Base-by-base conservation (phyloP, 129 eudicot genomes). In the Centella asiatica region DNA sequence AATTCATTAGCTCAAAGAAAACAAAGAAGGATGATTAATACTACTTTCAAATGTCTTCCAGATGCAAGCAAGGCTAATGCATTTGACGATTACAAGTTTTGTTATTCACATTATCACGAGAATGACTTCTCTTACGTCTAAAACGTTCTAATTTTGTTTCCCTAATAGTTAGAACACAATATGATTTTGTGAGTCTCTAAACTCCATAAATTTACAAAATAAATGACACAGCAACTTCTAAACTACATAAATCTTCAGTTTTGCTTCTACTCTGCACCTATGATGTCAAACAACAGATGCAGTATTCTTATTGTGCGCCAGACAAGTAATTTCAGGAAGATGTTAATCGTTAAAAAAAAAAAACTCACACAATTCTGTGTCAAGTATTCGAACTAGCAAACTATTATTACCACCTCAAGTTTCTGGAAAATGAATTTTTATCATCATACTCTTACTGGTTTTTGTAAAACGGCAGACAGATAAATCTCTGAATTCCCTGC, bases 381-480 rank as follows among this genome's bases (percentile, higher is more conserved):
- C 60, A 56, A 70, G 70, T 77, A 66, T 54, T 36, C 71, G 69
- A 60, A 78, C 63, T 26, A 66, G 63, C 26, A 59, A 67, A n/a
- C 62, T 56, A 32, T 8, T 67, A 60, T 55, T 46, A 65, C 66
- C 76, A 64, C 62, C 44, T 44, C 55, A 49, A 52, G 62, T 25
- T 32, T 39, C 31, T 57, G 44, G 26, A 54, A 48, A n/a, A 22
- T 57, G 2, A 20, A 68, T 40, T 53, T 5, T 19, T 36, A 20
- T 12, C 71, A 47, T 78, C 74, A 87, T 67, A 65, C 85, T 85
- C 96, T 93, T 6, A 80, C 81, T 2, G 96, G 96, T 73, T 93
- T 93, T 74, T 93, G 95, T 33, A 93, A 82, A 70, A 93, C 95
- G 57, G 99, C 99, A 48, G 99, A 93, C 74, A 93, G 75, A 65